Percentiles rank a stretch among this genome's conserved stretches.
These are phyloP conservation scores for Leccinellum luteum DNA, from an alignment of 768 basidiomycete genomes.

Conservation along the genomic window DNA sequence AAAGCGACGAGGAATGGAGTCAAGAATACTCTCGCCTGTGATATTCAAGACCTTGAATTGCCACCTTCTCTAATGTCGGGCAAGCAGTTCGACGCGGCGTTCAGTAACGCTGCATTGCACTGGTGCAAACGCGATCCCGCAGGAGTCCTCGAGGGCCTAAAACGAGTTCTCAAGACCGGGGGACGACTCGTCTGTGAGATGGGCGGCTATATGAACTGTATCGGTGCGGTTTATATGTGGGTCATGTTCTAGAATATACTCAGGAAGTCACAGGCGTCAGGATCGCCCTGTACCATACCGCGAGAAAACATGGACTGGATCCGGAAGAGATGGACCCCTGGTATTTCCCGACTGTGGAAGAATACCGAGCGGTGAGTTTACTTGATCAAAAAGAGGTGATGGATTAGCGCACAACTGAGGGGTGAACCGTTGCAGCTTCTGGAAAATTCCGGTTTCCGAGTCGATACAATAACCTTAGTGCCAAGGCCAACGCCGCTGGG, in stretches of 20 bases:
- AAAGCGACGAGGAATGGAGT: constrained; percentile 50
- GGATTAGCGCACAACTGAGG: not conserved
- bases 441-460: constrained; percentile 52
- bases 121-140: constrained; percentile 80
- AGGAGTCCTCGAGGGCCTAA: constrained; percentile 61
- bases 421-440: constrained; percentile 59
- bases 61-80: constrained; percentile 30
- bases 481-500: constrained; percentile 54
- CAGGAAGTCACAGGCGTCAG: constrained; percentile 51
- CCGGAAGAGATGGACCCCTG: constrained; percentile 69
- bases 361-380: constrained; percentile 54
- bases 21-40: constrained; percentile 46
- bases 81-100: constrained; percentile 65
- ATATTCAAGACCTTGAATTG: constrained; percentile 48
- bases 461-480: constrained; percentile 50
- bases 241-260: constrained; percentile 2
- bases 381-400: not conserved
- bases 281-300: constrained; percentile 50
- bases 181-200: constrained; percentile 76
- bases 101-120: constrained; percentile 78
- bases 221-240: constrained; percentile 40
- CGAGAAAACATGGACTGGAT: constrained; percentile 53
- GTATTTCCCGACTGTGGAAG: constrained; percentile 75
- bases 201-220: constrained; percentile 72
- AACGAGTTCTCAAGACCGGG: constrained; percentile 60